Conservation (phyloP, 176 grass and related monocot species). For the Hordeum vulgare region DNA sequence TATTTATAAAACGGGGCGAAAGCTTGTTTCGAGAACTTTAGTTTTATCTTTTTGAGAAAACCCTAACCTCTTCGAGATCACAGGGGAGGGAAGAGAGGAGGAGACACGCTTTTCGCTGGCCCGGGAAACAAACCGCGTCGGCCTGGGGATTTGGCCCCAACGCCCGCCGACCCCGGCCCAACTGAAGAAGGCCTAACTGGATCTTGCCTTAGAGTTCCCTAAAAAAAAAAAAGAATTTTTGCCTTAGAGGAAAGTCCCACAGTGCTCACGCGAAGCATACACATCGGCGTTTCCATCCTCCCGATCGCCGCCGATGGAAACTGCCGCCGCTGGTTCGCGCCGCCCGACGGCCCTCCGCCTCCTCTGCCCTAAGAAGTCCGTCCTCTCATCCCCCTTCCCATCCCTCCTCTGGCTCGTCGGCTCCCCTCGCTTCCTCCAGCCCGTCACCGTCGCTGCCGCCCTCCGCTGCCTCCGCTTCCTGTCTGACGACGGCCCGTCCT, state of each 20-base stretch:
- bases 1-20: no score
- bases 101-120: no score
- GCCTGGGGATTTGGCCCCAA: no score
- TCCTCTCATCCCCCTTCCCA: not conserved
- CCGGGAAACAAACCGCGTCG: no score
- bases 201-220: not conserved
- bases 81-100: no score
- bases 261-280: not conserved
- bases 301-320: constrained; percentile 20
- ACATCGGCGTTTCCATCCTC: not conserved
- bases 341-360: constrained; percentile 9
- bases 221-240: no score
- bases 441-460: constrained; percentile 31
- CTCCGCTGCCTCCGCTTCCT: constrained; percentile 10
- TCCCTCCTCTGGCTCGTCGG: constrained; percentile 43
- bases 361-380: constrained; percentile 23
- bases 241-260: no score
- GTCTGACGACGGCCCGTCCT: not conserved
- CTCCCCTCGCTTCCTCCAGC: constrained; percentile 32
- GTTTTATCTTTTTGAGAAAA: no score
- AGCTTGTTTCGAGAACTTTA: no score
- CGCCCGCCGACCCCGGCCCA: not conserved
- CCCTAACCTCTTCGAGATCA: no score
- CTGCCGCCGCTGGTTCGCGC: not conserved
- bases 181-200: not conserved